Evolutionary conservation across 1,284 basidiomycete genomes (phyloP), one percentile per base, ranked within the genome.

Genomic region (Tilletiopsis washingtonensis): DNA sequence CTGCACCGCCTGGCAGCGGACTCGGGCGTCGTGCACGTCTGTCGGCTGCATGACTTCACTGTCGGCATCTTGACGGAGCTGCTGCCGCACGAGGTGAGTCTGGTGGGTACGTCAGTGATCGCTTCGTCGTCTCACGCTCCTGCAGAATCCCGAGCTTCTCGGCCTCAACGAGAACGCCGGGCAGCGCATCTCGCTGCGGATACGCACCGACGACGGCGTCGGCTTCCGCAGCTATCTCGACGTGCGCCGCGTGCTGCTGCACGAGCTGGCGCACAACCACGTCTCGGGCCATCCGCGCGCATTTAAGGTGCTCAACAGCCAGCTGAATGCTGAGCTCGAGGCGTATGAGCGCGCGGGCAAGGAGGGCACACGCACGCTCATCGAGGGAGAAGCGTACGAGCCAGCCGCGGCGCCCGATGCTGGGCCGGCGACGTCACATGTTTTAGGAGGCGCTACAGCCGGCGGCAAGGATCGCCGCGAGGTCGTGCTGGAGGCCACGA

Each of bases 151-250:
- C 1, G 48, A 61, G 2, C 45, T 70, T 17, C 50, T 70, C 0
- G 68, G 68, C 3, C 46, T 70, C 15, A 70, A 70, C 43, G 64
- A 67, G 43, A 70, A 70, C 37, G 56, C 47, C 29, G 68, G 68
- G 1, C 51, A 69, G 45, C 53, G 56, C 1, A 67, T 70, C 41
- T 34, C 52, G 24, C 53, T 70, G 5, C 59, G 68, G 27, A 57
- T 69, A 7, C 60, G 68, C 4, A 70, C 66, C 19, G 66, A 70
- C 23, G 55, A 57, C 5, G 61, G 59, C 1, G 56, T 65, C 43
- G 68, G 68, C 1, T 54, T 67, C 32, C 55, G 64, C 32, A 62
- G 67, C 49, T 70, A 71, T 55, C 59, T 57, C 47, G 64, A 64
- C 17, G 62, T 62, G 9, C 52, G 68, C 25, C 40, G 55, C 9